A percentile compares a stretch with the other conserved stretches of the same genome.
These are phyloP conservation scores for Helicostylum pulchrum DNA, from an alignment of 192 early-diverging fungal species.

Conservation along the genomic window DNA sequence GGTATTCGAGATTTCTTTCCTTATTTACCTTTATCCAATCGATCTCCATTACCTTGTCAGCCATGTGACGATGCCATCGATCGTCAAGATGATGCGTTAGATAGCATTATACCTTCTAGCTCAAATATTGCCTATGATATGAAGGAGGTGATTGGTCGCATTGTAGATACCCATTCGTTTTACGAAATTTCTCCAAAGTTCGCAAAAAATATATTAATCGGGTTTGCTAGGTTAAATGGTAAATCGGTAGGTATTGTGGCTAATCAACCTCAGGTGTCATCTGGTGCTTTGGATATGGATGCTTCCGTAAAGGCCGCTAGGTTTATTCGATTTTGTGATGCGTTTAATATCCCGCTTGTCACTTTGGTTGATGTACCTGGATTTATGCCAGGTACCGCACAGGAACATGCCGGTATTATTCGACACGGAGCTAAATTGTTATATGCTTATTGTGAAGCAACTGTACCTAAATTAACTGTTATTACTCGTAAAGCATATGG, in stretches of 20 bases:
- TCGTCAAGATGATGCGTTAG: constrained; percentile 74
- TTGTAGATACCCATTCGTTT: constrained; percentile 81
- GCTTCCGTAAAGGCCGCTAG: constrained; percentile 93
- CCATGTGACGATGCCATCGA: constrained; percentile 60
- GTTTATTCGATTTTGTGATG: constrained; percentile 95
- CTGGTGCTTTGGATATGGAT: constrained; percentile 94
- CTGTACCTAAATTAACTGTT: constrained; percentile 93
- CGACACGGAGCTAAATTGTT: constrained; percentile 94
- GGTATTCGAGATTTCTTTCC: constrained; percentile 80
- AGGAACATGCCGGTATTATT: constrained; percentile 97
- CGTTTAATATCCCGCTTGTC: constrained; percentile 91
- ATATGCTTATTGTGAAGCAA: constrained; percentile 96
- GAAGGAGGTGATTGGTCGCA: constrained; percentile 70
- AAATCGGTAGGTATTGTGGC: constrained; percentile 85
- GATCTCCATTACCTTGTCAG: constrained; percentile 59
- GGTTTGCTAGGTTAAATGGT: constrained; percentile 83
- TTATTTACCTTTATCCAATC: constrained; percentile 85
- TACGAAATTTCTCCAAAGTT: constrained; percentile 92
- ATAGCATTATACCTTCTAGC: constrained; percentile 86
- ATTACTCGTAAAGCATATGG: constrained; percentile 97
- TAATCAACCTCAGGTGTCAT: constrained; percentile 94
- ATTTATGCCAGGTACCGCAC: constrained; percentile 89
- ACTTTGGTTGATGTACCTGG: constrained; percentile 97
- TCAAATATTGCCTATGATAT: constrained; percentile 95
- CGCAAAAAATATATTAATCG: constrained; percentile 91